Percentiles rank a stretch among this genome's conserved stretches.
phyloP scores from a whole-genome alignment of 371 early-diverging fungal genomes.

The Mucor sp. region DNA sequence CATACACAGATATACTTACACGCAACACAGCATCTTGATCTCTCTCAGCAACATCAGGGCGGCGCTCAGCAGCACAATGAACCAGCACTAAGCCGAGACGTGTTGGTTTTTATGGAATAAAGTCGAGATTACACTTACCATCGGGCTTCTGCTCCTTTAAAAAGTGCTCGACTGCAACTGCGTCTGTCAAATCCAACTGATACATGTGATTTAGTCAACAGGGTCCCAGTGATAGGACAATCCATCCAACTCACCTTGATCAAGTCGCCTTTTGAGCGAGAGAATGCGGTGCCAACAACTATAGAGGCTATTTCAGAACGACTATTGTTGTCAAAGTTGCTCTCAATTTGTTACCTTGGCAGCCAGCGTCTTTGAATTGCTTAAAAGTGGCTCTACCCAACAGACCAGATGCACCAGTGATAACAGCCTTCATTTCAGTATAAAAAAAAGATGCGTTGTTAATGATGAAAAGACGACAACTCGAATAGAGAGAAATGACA shows the following conservation, averaged over 20 bases:
- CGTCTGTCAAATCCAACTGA: constrained; percentile 72
- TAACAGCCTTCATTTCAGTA: constrained; percentile 54
- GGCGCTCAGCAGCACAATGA: constrained; percentile 87
- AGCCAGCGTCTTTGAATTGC: constrained; percentile 54
- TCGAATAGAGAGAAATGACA: neutral
- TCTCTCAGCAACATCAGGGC: constrained; percentile 82
- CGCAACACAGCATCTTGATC: constrained; percentile 58
- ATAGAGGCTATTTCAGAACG: neutral
- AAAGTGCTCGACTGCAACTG: constrained; percentile 52
- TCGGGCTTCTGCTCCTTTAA: constrained; percentile 61
- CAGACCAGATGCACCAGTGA: constrained; percentile 86
- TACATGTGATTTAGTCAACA: neutral
- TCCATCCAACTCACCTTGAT: constrained; percentile 47
- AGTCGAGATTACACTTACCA: constrained; percentile 32
- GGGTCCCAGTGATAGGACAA: neutral
- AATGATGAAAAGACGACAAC: neutral
- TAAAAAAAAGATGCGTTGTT: neutral
- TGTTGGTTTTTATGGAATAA: neutral
- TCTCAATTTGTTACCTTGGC: constrained; percentile 47
- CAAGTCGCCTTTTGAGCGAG: constrained; percentile 58
- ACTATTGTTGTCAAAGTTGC: neutral
- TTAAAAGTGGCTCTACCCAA: constrained; percentile 75
- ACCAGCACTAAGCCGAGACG: constrained; percentile 56
- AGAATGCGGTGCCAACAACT: constrained; percentile 78
- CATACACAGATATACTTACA: constrained; percentile 28